These are phyloP conservation scores for Botryotinia globosa DNA, from an alignment of 2,329 filamentous ascomycete species.

Conservation along the genomic window DNA sequence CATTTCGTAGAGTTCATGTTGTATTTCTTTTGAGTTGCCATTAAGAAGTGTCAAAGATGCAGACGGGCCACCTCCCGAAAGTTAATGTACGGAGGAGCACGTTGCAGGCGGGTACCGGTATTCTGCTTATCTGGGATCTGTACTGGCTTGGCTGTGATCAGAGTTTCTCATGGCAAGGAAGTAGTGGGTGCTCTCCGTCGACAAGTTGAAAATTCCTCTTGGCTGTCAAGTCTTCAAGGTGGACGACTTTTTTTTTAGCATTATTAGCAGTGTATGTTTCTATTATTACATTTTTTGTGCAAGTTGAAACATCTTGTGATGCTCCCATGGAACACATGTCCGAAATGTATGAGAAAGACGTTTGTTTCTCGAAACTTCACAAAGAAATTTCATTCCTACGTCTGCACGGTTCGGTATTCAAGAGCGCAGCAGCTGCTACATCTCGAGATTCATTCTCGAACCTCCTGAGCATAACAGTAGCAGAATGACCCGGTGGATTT, in stretches of 20 bases:
- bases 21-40: neutral
- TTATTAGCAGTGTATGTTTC: neutral
- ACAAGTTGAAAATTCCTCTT: neutral
- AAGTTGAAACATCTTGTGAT: neutral
- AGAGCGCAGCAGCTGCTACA: neutral
- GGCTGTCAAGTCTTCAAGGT: neutral
- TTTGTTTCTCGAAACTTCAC: neutral
- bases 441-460: neutral
- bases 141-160: neutral
- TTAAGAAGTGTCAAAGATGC: conserved; percentile 10
- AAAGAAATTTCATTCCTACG: neutral
- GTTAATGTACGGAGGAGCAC: neutral
- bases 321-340: neutral
- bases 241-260: neutral
- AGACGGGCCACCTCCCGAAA: neutral
- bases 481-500: neutral
- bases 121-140: neutral
- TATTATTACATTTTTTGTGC: neutral
- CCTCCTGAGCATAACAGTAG: neutral
- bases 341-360: neutral
- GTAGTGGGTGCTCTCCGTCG: neutral
- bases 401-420: neutral
- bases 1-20: neutral
- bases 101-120: neutral
- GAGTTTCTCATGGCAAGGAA: neutral